phyloP scores from a whole-genome alignment of 2,329 filamentous ascomycete genomes.

The Uncinocarpus reesii region DNA sequence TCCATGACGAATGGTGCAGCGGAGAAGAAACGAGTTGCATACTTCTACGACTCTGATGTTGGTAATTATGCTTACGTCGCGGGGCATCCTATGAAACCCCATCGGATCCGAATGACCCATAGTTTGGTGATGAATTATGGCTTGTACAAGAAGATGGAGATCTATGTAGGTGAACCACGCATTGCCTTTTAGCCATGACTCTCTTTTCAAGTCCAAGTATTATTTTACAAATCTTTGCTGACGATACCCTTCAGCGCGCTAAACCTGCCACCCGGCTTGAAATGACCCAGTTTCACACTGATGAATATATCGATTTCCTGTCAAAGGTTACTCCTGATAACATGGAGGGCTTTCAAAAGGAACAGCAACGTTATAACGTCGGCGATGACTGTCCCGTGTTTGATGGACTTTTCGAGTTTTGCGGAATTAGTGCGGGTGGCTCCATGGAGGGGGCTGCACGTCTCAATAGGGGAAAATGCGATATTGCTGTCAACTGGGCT shows the following conservation, averaged over 20 bases:
- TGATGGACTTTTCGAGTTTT: slow-evolving; percentile 61
- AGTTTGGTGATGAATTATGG: slow-evolving; percentile 62
- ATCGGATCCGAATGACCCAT: slow-evolving; percentile 57
- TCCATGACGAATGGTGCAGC: slow-evolving; percentile 42
- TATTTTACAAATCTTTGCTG: slow-evolving; percentile 20
- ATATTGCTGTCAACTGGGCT: slow-evolving; percentile 72
- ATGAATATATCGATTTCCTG: slow-evolving; percentile 63
- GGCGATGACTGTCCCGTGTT: slow-evolving; percentile 57
- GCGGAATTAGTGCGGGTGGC: slow-evolving; percentile 58
- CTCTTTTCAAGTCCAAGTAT: not conserved
- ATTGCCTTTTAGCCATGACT: not conserved
- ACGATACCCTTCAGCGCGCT: slow-evolving; percentile 48
- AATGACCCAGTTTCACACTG: slow-evolving; percentile 64
- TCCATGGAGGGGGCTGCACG: slow-evolving; percentile 62
- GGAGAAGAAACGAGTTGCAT: slow-evolving; percentile 74
- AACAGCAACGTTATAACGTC: slow-evolving; percentile 71
- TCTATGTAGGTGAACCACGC: slow-evolving; percentile 45
- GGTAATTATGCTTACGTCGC: slow-evolving; percentile 94
- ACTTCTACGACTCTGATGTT: slow-evolving; percentile 97
- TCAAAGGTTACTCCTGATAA: slow-evolving; percentile 94
- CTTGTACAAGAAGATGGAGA: slow-evolving; percentile 64
- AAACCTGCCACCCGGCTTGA: slow-evolving; percentile 65
- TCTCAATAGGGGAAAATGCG: slow-evolving; percentile 57
- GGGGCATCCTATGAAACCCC: slow-evolving; percentile 58
- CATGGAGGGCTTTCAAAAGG: slow-evolving; percentile 85